Base-by-base conservation (phyloP, 2,329 filamentous ascomycete species). In the Botryotinia calthae region DNA sequence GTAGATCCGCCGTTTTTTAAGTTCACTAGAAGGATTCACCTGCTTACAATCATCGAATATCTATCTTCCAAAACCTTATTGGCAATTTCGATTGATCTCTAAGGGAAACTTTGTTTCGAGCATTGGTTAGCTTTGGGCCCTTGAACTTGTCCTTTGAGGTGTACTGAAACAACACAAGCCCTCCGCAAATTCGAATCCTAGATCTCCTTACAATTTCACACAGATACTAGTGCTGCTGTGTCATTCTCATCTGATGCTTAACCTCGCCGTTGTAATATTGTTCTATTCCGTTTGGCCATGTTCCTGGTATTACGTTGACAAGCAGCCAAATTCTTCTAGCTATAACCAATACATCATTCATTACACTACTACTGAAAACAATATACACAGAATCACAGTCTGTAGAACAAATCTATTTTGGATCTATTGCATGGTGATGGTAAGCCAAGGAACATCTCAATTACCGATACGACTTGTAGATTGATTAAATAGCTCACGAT, bases 1-100 rank as follows among this genome's bases (percentile, higher is more conserved):
- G 34, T 61, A 40, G 25, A 67, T 40, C 48, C 34, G 37, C 34
- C n/a, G 46, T 67, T 67, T 54, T 54, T 48, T 67, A 40, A 66
- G 37, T 54, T 40, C 25, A 25, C 51, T 40, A 42, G 48, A 42
- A 67, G 64, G 64, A 67, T 40, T 67, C n/a, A 56, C 64, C 1
- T 67, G 34, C 64, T 42, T 67, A 42, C 48, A 42, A n/a, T 40
- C 25, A n/a, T 40, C 25, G 37, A 56, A 20, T 28, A 67, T 67
- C 34, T 12, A 54, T 40, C 31, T 54, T 56, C 64, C 22, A 22
- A 48, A 56, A 28, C 1, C 25, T 28, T 48, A n/a, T 67, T 4
- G 20, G 31, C 7, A 64, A 16, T 46, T 22, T 64, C 31, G 40
- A 66, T 51, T n/a, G 44, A 51, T 51, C 31, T 66, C 63, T 51